Conservation (phyloP, 129 eudicot genomes). For the Daucus carota region DH1_v3.0 NC_030385.2:26193001-26193500, state of each 20-base stretch:
- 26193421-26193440: conserved; percentile 32
- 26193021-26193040: conserved; percentile 37
- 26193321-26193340: neutral
- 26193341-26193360: conserved; percentile 27
- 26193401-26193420: conserved; percentile 26
- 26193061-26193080: conserved; percentile 30
- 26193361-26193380: conserved; percentile 57
- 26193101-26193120: conserved; percentile 66
- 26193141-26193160: neutral
- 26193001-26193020: conserved; percentile 53
- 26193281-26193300: neutral
- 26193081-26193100: conserved; percentile 14
- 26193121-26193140: neutral
- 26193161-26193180: neutral
- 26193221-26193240: neutral
- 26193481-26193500: conserved; percentile 33
- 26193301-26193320: neutral
- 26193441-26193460: neutral
- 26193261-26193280: neutral
- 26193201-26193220: neutral
- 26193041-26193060: conserved; percentile 44
- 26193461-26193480: conserved; percentile 27
- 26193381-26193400: conserved; percentile 44
- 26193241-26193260: neutral
- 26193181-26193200: neutral